Percentiles rank a stretch among this genome's conserved stretches.
Evolutionary conservation across 2,329 filamentous ascomycete genomes (phyloP).

Genomic region (Leptoxyphium fumago): DNA sequence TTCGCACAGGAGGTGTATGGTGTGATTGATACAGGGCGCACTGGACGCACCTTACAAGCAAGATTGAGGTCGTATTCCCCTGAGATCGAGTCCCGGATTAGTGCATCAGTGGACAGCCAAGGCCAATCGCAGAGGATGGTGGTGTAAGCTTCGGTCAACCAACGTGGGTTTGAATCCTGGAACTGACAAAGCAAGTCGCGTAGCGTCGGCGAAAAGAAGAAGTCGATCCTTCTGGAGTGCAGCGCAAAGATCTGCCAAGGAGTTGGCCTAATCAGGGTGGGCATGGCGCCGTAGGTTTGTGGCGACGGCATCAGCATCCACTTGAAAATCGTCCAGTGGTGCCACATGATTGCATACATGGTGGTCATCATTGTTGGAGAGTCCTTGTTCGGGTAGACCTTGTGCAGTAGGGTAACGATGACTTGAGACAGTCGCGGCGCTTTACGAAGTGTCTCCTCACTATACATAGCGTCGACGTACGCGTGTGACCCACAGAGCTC

Average conservation of each 20-base stretch:
- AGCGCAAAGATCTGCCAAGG: constrained; percentile 1
- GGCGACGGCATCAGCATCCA: constrained; percentile 1
- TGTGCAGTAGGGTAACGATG: neutral
- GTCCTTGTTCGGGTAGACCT: neutral
- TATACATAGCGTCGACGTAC: constrained; percentile 1
- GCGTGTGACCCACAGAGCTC: constrained; percentile 2
- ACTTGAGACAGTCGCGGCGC: constrained; percentile 2
- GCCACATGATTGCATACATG: constrained; percentile 2
- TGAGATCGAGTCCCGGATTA: neutral
- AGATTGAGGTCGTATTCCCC: constrained; percentile 2
- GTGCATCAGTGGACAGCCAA: neutral
- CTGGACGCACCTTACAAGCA: constrained; percentile 1
- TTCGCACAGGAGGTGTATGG: neutral
- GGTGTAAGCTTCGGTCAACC: constrained; percentile 1
- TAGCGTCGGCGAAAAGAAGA: constrained; percentile 1
- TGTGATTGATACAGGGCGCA: neutral
- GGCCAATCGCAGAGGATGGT: constrained; percentile 1
- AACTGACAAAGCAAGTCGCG: constrained; percentile 1
- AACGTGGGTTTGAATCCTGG: neutral
- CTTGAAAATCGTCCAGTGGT: constrained; percentile 1
- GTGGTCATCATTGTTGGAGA: constrained; percentile 1
- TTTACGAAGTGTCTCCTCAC: neutral
- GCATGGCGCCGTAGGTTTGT: constrained; percentile 1
- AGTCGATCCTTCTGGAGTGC: constrained; percentile 1
- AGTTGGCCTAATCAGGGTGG: neutral